Base-by-base conservation (phyloP, 257 asterid species). In the Anisodus tanguticus region DNA sequence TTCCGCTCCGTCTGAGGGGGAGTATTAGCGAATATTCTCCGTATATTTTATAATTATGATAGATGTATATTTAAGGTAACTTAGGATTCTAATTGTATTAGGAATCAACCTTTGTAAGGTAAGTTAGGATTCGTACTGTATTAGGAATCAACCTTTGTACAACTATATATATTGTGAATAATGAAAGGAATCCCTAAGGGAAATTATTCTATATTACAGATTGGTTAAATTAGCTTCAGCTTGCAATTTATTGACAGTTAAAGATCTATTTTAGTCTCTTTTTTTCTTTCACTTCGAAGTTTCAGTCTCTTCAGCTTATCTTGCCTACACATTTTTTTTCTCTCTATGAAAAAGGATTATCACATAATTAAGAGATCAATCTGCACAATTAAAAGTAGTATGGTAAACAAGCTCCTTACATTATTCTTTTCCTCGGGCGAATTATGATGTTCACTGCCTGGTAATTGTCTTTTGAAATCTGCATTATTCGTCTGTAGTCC, bases 401-500 rank as follows among this genome's bases (percentile, higher is more conserved):
- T 64, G 17, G 43, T 4, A 68, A 68, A 6, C 3, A 68, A 68
- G 11, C 5, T 37, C 8, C 76, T 68, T 68, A 39, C 76, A 37
- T 68, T 39, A 37, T 6, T 41, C 97, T 94, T 97, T 57, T 91
- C 89, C 81, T 90, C 88, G 88, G 93, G 67, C 57, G 88, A 82
- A 83, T 49, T 86, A 47, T 86, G 95, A 76, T 89, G 85, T 85
- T 90, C 87, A 37, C 84, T 79, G 16, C 89, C 89, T n/a, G 89
- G 84, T 41, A 88, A 57, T 64, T 89, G 95, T 83, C 94, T 89
- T 89, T 89, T 91, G 91, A 70, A 86, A 54, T 90, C 91, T 79
- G 62, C 71, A 72, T 51, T 22, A 60, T 84, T 86, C 86, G 82
- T 88, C 80, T 31, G 12, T 66, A 85, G 85, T 72, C 82, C 91